Base-by-base conservation (phyloP, 2,329 filamentous ascomycete species). In the Trichoderma gracile region DNA sequence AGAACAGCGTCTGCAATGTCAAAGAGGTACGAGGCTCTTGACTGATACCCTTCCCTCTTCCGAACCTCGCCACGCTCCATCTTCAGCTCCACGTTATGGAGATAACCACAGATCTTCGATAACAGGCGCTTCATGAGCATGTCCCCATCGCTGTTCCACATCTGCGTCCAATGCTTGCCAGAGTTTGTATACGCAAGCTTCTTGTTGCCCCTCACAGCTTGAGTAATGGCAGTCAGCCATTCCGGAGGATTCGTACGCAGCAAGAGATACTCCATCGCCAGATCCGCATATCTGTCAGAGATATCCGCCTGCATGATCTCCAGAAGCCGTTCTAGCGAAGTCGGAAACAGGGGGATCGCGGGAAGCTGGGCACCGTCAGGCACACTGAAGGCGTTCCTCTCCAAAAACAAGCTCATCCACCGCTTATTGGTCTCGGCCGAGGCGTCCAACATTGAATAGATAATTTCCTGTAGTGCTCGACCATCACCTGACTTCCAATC, bases 341-440 rank as follows among this genome's bases (percentile, higher is more conserved):
- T 12, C 2, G 69, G 66, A 5, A 67, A 68, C 0, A 71, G 49
- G 0, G 76, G 75, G 1, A 72, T 60, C 0, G 56, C 23, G 0
- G 75, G 73, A 8, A 77, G 57, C 1, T 43, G n/a, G 6, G 73
- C 68, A 8, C 63, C 63, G 0, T 60, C 55, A 15, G 66, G 60
- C 0, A 74, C 55, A 0, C 43, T 21, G n/a, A 78, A 70, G 0
- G 67, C 62, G 49, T 77, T 70, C 53, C 68, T 72, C n/a, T 65
- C 63, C 3, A 76, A 55, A 43, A 78, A 78, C 10, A 76, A 53
- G 0, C 66, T 50, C 23, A 72, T 71, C 76, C 76, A 78, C 25
- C 72, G 71, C 3, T 38, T 54, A 49, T 77, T 72, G 21, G 73
- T 74, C 0, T 42, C 40, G 17, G 70, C 70, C 0, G 75, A 78